Conservation (phyloP, 2,329 filamentous ascomycete species). For the Ophiocordyceps unilateralis region DNA sequence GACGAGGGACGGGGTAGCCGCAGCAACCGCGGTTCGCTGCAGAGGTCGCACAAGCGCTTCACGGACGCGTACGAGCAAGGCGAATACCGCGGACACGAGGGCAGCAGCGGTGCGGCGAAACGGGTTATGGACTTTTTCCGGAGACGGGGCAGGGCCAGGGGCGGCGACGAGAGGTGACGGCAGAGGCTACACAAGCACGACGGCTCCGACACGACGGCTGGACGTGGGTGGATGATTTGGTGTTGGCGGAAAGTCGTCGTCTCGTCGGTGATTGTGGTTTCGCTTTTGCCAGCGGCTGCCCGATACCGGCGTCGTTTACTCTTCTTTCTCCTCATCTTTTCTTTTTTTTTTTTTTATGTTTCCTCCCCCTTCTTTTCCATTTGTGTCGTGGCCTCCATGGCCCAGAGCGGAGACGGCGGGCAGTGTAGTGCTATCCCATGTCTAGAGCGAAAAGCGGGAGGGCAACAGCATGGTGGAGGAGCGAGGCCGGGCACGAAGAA, state of each 20-base stretch:
- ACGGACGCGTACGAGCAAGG: constrained; percentile 75
- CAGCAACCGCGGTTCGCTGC: constrained; percentile 41
- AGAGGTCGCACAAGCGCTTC: constrained; percentile 80
- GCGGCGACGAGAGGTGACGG: constrained; percentile 33
- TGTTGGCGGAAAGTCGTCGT: too few relatives aligned
- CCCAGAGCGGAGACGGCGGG: too few relatives aligned
- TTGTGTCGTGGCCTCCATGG: too few relatives aligned
- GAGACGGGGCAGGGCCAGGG: constrained; percentile 61
- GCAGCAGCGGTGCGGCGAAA: constrained; percentile 73
- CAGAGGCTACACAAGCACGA: too few relatives aligned
- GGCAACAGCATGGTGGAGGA: too few relatives aligned
- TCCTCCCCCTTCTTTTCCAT: not conserved
- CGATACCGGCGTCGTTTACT: too few relatives aligned
- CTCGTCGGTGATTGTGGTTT: too few relatives aligned
- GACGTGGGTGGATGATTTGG: not conserved
- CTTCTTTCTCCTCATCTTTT: not conserved
- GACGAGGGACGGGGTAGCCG: constrained; percentile 5
- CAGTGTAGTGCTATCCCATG: too few relatives aligned
- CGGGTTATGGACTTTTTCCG: constrained; percentile 98
- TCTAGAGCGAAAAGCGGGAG: too few relatives aligned
- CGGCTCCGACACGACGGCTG: not conserved
- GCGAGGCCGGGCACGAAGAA: too few relatives aligned
- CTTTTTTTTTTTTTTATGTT: not conserved
- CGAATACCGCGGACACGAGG: constrained; percentile 48
- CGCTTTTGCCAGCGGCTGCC: too few relatives aligned